Evolutionary conservation across 257 asterid species (phyloP), one percentile per base, ranked within the genome.

Genomic region (Solanum medicagineum): DNA sequence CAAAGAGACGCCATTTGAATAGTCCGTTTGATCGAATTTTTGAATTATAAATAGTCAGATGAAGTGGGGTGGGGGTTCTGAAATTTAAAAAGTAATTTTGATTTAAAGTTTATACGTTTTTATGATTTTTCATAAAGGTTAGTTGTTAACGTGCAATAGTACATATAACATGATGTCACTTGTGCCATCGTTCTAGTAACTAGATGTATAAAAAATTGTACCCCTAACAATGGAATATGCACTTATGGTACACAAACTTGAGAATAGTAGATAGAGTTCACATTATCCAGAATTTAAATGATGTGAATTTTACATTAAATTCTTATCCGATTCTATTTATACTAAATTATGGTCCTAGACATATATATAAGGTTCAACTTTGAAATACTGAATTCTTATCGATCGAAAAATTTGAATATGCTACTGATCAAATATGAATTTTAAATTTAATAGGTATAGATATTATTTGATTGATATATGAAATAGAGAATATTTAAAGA

Each of bases 141-240:
- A 36, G 19, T 63, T 63, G 5, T 24, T 63, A 63, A 24, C 10
- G 4, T 15, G 32, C 10, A 14, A 17, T 24, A 5, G 17, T 62
- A 17, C 17, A 62, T 62, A 62, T 10, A 42, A 81, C 86, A 9
- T 83, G 90, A 89, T 84, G 86, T 90, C 87, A 85, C 83, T 62
- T 53, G 54, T 29, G 66, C 36, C 40, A 73, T 40, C 40, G 26
- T 77, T 77, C 63, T 75, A 4, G 24, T 75, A 4, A 10, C 81
- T 75, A 75, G 14, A 75, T 47, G 42, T 75, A 75, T 49, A 74
- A 47, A 47, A 7, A 36, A 36, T 7, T 47, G 55, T 45, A 75
- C 44, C 44, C 17, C 17, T 32, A 32, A 32, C 36, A 1, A 47
- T 47, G 81, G 81, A 75, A 47, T 49, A 75, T 75, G 40, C 81